These are phyloP conservation scores for Catenaria anguillulae DNA, from an alignment of 371 early-diverging fungal species.

Conservation along the genomic window DNA sequence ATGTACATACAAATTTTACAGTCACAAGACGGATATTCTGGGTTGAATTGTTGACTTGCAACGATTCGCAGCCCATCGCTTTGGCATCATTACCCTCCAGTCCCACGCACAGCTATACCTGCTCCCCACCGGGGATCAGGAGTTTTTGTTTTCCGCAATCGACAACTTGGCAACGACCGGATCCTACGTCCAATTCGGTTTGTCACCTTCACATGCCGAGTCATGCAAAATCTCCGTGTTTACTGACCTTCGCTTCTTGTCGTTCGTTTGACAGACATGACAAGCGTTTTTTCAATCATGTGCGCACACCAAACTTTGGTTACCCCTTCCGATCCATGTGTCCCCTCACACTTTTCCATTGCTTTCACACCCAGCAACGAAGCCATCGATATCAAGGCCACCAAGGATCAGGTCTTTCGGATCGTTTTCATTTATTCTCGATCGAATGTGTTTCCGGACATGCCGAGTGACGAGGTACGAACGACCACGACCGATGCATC, in stretches of 20 bases:
- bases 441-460: constrained; percentile 16
- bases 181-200: not conserved
- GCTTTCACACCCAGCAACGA: not conserved
- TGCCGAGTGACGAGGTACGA: constrained; percentile 14
- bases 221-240: not conserved
- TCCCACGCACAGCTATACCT: constrained; percentile 8
- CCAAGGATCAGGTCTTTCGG: constrained; percentile 14
- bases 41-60: not conserved
- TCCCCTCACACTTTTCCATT: no score
- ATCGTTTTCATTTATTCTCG: constrained; percentile 27
- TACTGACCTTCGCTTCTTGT: no score
- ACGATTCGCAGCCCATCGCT: constrained; percentile 16
- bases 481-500: no score
- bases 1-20: constrained; percentile 19
- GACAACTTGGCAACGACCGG: constrained; percentile 1
- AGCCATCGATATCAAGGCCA: not conserved
- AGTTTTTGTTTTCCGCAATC: not conserved
- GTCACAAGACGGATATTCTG: constrained; percentile 11
- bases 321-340: no score
- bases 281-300: not conserved
- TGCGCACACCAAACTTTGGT: no score
- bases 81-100: constrained; percentile 16
- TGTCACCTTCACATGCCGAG: not conserved
- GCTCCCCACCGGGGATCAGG: not conserved
- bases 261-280: not conserved